These are phyloP conservation scores for Aulographum hederae DNA, from an alignment of 2,329 filamentous ascomycete species.

Conservation along the genomic window DNA sequence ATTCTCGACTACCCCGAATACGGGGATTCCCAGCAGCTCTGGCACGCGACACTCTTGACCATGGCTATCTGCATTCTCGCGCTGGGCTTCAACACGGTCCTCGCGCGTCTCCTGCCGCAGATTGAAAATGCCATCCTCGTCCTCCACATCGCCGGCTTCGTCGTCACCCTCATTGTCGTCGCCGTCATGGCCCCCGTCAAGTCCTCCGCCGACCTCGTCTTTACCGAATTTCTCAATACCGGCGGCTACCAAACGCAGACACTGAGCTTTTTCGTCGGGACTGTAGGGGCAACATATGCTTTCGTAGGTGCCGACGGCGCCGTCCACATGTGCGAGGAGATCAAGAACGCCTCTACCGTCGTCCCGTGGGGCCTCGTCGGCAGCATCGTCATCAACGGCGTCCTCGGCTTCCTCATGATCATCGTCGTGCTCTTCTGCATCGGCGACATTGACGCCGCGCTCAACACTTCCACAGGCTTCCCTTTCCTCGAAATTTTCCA, in stretches of 20 bases:
- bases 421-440: slow-evolving; percentile 10
- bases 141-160: slow-evolving; percentile 33
- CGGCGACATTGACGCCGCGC: background rate
- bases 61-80: slow-evolving; percentile 23
- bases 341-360: slow-evolving; percentile 11
- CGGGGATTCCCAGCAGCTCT: slow-evolving; percentile 20
- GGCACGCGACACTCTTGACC: slow-evolving; percentile 31
- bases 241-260: slow-evolving; percentile 23
- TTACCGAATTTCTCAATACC: slow-evolving; percentile 21
- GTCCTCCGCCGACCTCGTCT: slow-evolving; percentile 26
- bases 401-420: slow-evolving; percentile 3
- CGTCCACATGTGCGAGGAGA: slow-evolving; percentile 6
- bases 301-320: background rate
- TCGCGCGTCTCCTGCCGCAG: slow-evolving; percentile 23
- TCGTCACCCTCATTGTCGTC: slow-evolving; percentile 31
- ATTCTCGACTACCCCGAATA: slow-evolving; percentile 16
- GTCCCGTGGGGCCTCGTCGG: slow-evolving; percentile 14
- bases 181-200: slow-evolving; percentile 22
- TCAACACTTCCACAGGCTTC: slow-evolving; percentile 6
- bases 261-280: slow-evolving; percentile 16
- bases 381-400: slow-evolving; percentile 7
- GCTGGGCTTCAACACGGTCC: slow-evolving; percentile 24
- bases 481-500: slow-evolving; percentile 33
- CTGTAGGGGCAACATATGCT: background rate
- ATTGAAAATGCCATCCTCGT: slow-evolving; percentile 31